Conservation (phyloP, 2,329 filamentous ascomycete species). For the Ceratocystis albifundus region DNA sequence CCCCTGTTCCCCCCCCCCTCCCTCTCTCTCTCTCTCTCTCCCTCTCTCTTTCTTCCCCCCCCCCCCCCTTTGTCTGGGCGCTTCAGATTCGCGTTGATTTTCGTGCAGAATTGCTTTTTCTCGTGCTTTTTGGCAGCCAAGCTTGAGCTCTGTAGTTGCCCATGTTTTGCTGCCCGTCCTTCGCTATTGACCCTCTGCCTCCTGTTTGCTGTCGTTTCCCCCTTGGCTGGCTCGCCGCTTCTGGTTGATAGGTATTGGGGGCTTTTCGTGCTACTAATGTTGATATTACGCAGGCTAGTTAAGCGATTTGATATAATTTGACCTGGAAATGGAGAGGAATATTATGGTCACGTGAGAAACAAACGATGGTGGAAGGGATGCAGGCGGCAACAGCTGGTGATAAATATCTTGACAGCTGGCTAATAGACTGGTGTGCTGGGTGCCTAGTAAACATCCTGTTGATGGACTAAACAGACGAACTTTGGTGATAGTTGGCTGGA, state of each 20-base stretch:
- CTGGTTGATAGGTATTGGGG: not conserved
- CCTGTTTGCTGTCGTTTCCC: not conserved
- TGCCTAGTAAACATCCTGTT: not conserved
- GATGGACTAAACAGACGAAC: not conserved
- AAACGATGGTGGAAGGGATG: not conserved
- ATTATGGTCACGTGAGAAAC: slow-evolving; percentile 3
- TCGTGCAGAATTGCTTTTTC: not conserved
- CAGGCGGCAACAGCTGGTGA: not conserved
- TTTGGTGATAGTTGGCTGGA: not conserved
- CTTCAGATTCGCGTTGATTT: not conserved
- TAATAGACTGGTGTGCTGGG: not conserved
- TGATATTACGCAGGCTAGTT: slow-evolving; percentile 4
- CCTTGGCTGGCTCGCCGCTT: not conserved
- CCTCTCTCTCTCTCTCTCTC: too few relatives aligned
- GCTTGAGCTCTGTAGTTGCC: not conserved
- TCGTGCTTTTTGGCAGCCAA: too few relatives aligned
- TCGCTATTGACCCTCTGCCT: not conserved
- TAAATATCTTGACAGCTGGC: not conserved
- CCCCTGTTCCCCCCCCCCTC: too few relatives aligned
- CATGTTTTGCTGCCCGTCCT: not conserved
- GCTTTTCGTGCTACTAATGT: not conserved
- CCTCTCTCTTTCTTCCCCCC: too few relatives aligned
- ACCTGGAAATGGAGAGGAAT: not conserved
- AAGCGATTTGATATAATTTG: slow-evolving; percentile 6
- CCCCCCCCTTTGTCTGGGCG: not conserved